Base-by-base conservation (phyloP, 345 rosid genomes). In the Eucalyptus guilfoylei region DNA sequence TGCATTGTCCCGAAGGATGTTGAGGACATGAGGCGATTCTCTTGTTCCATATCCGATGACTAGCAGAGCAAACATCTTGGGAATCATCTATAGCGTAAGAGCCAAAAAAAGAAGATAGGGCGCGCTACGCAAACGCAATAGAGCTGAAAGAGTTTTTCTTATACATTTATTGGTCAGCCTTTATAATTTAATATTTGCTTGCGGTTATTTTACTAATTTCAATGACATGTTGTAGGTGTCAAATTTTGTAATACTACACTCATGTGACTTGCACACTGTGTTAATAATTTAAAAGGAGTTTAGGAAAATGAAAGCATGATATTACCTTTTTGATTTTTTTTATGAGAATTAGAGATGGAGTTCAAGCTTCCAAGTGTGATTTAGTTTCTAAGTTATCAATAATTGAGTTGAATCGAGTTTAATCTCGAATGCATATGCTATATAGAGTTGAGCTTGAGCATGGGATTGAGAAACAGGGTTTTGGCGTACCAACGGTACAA, bases 91-190 rank as follows among this genome's bases (percentile, higher is more conserved):
- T 13, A 49, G 50, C 16, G 50, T 49, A 49, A 49, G 50, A 49
- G 50, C 50, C 1, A 49, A 49, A 49, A 13, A 49, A 14, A 49
- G n/a, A 49, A 49, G 50, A 49, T 1, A 49, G 16, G 0, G 3
- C 1, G 16, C 16, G 16, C 16, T 49, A 49, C 0, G 50, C 50
- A 49, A 49, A 49, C 1, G 16, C 50, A 14, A 49, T 0, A 49
- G 50, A 49, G 0, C 50, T 49, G 6, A 14, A 49, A 49, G 6
- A 49, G 16, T 49, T 49, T 49, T 5, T 49, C 50, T 0, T 49
- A 49, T 13, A 49, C 16, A 0, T 13, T 5, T 13, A 49, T 49
- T 49, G 1, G 49, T 49, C 49, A 5, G 1, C 50, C 50, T 49
- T 13, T 49, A 49, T 49, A 5, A 49, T 49, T 1, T 1, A 4